Percentiles rank a stretch among this genome's conserved stretches.
phyloP scores from a whole-genome alignment of 306 rosid genomes.

The Trifolium repens region DNA sequence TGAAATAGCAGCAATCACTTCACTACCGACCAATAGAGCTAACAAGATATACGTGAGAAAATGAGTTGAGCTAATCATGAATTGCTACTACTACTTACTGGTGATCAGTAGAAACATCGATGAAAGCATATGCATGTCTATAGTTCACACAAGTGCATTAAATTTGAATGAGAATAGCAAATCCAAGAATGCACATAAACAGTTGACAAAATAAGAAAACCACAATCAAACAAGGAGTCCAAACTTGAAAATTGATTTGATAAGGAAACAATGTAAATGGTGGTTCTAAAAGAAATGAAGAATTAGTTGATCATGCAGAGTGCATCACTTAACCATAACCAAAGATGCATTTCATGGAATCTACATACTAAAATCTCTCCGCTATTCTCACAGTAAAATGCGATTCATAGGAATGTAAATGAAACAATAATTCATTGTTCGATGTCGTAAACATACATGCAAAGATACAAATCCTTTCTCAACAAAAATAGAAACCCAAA shows the following conservation, averaged over 20 bases:
- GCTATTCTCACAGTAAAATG: not conserved
- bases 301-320: slow-evolving; percentile 17
- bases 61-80: not conserved
- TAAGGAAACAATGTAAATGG: not conserved
- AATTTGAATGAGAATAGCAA: slow-evolving; percentile 15
- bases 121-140: not conserved
- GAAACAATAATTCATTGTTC: not conserved
- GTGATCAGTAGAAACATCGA: not conserved
- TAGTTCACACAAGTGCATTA: slow-evolving; percentile 6
- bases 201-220: not conserved
- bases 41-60: not conserved
- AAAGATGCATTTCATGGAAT: not conserved
- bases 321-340: not conserved
- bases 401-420: not conserved
- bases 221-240: not conserved
- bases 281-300: not conserved
- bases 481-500: not conserved
- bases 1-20: slow-evolving; percentile 12
- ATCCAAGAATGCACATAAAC: not conserved
- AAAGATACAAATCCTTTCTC: not conserved
- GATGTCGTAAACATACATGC: not conserved
- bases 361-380: not conserved
- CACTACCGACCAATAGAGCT: slow-evolving; percentile 7
- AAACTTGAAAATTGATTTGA: not conserved
- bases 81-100: not conserved